Conservation (phyloP, 345 rosid species). For the Lepidium africanum region DNA sequence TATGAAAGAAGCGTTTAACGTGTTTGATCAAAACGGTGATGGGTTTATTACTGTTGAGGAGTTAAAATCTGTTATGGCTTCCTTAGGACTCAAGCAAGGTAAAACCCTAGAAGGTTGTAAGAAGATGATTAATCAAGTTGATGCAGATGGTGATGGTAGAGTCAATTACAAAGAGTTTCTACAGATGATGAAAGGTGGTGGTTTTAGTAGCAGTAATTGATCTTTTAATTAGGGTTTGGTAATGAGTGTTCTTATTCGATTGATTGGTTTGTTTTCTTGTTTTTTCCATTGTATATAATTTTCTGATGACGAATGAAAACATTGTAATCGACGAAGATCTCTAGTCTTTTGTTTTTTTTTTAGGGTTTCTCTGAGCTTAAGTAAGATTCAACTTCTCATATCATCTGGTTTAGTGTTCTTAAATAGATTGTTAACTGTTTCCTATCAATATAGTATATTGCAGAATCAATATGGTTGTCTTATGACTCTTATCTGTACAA, state of each 20-base stretch:
- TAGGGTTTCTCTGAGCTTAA: neutral
- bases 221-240: constrained; percentile 2
- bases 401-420: neutral
- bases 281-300: constrained; percentile 14
- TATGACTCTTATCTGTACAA: too few species aligned
- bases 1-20: constrained; percentile 33
- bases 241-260: constrained; percentile 10
- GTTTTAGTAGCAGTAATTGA: constrained; percentile 20
- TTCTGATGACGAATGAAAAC: too few species aligned
- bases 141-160: constrained; percentile 32
- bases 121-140: constrained; percentile 34
- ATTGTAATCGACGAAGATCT: too few species aligned
- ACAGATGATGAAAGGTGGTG: constrained; percentile 34
- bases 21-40: constrained; percentile 31
- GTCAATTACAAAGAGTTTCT: constrained; percentile 29
- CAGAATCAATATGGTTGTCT: neutral
- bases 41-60: constrained; percentile 33
- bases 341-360: neutral
- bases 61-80: constrained; percentile 26
- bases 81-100: constrained; percentile 33
- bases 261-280: constrained; percentile 18
- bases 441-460: neutral
- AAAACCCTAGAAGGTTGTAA: constrained; percentile 23
- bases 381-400: constrained; percentile 7
- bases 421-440: neutral